phyloP scores from a whole-genome alignment of 495 filamentous ascomycete genomes.

The Terfezia boudieri region DNA sequence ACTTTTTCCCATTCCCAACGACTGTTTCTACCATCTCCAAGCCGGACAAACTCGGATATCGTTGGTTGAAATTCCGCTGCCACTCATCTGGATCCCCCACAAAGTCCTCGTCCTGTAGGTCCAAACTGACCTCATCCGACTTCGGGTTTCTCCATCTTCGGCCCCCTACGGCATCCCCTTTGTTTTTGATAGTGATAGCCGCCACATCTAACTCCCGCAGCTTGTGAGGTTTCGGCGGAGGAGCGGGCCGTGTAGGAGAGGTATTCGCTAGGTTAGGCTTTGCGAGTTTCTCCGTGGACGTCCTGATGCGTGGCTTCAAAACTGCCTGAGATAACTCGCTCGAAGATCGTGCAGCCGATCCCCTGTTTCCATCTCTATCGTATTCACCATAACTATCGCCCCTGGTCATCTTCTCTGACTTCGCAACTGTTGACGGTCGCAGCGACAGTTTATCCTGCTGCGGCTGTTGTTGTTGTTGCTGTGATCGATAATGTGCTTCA shows the following conservation, averaged over 20 bases:
- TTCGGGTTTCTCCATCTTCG: background rate
- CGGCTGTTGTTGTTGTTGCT: slow-evolving; percentile 3
- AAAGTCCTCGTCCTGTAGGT: slow-evolving; percentile 8
- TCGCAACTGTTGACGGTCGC: background rate
- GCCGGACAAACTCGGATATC: slow-evolving; percentile 44
- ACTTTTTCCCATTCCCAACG: slow-evolving; percentile 2
- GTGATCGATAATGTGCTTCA: slow-evolving; percentile 1
- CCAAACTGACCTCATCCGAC: slow-evolving; percentile 6
- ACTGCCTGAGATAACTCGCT: too few relatives aligned
- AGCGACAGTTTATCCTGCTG: background rate
- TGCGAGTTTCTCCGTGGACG: slow-evolving; percentile 1
- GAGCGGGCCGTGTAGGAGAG: slow-evolving; percentile 20
- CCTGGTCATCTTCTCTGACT: background rate
- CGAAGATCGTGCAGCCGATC: background rate
- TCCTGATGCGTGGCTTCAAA: slow-evolving; percentile 2
- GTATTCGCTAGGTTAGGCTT: slow-evolving; percentile 1
- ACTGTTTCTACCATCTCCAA: slow-evolving; percentile 17
- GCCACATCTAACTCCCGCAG: slow-evolving; percentile 19
- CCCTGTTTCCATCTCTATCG: slow-evolving; percentile 1
- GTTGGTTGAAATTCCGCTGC: slow-evolving; percentile 44
- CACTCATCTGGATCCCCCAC: slow-evolving; percentile 30
- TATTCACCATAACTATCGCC: background rate
- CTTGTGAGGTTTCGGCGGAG: slow-evolving; percentile 40
- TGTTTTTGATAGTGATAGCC: too few relatives aligned
- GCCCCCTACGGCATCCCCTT: background rate